Evolutionary conservation across 78 protist species (phyloP).

Genomic region (Polysphondylium violaceum): DNA sequence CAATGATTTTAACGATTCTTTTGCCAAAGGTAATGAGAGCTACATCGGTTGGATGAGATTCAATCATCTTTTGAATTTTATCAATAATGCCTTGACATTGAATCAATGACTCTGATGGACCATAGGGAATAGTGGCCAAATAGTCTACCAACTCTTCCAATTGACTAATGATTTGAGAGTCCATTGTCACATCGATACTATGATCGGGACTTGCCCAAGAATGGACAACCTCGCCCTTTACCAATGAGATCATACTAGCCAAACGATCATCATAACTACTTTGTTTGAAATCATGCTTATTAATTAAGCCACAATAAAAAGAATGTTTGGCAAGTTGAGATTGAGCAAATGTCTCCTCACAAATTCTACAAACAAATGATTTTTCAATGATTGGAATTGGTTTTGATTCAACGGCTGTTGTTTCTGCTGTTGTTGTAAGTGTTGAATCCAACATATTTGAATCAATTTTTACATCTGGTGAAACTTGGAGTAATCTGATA

Average conservation of each 20-base stretch:
- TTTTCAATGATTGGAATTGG: slow-evolving; percentile 2
- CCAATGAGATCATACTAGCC: slow-evolving; percentile 2
- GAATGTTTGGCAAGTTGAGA: slow-evolving; percentile 50
- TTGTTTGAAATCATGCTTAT: slow-evolving; percentile 60
- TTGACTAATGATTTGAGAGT: slow-evolving; percentile 32
- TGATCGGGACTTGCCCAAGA: slow-evolving; percentile 31
- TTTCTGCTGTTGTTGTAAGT: not conserved
- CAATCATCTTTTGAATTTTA: not conserved
- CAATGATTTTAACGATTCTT: slow-evolving; percentile 49
- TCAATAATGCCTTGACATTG: slow-evolving; percentile 37
- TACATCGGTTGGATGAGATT: not conserved
- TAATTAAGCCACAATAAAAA: slow-evolving; percentile 28
- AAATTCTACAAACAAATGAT: slow-evolving; percentile 65
- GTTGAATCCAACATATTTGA: too few relatives aligned
- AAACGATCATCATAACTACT: slow-evolving; percentile 54
- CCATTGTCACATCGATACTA: not conserved
- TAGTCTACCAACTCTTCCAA: slow-evolving; percentile 15
- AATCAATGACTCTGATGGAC: slow-evolving; percentile 16
- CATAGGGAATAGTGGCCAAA: slow-evolving; percentile 3
- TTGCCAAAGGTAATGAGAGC: slow-evolving; percentile 51
- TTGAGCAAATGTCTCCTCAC: slow-evolving; percentile 44
- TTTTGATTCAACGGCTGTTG: not conserved
- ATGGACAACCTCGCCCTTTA: slow-evolving; percentile 17
- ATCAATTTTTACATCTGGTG: too few relatives aligned
- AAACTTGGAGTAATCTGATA: not conserved